Conservation (phyloP, 1,284 basidiomycete species). For the Cryptococcus amylolentus region DNA sequence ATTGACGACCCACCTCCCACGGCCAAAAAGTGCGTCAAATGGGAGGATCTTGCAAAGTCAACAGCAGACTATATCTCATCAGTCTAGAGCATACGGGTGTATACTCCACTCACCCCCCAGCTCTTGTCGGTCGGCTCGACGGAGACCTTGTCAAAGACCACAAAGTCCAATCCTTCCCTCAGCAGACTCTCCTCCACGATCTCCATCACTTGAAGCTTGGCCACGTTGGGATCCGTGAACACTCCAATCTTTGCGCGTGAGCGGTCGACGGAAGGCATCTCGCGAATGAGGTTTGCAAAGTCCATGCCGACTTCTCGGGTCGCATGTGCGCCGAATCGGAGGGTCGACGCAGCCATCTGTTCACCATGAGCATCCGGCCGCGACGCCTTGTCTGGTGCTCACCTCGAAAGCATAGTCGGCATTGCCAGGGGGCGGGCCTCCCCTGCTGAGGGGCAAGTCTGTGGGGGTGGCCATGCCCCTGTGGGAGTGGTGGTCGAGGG, state of each 20-base stretch:
- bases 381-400: constrained; percentile 16
- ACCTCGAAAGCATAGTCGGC: constrained; percentile 97
- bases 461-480: constrained; percentile 72
- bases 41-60: constrained; percentile 74
- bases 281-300: constrained; percentile 33
- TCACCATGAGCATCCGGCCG: too few species aligned
- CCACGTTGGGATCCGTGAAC: constrained; percentile 85
- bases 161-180: constrained; percentile 56
- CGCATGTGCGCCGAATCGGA: constrained; percentile 84
- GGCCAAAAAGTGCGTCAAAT: constrained; percentile 91
- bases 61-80: constrained; percentile 59
- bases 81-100: background rate
- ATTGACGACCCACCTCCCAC: constrained; percentile 95
- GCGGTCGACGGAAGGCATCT: constrained; percentile 28
- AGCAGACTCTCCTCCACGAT: constrained; percentile 52
- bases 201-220: constrained; percentile 76
- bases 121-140: constrained; percentile 85
- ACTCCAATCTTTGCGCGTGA: constrained; percentile 69
- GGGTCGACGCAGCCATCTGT: constrained; percentile 83
- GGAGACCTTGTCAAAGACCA: constrained; percentile 78
- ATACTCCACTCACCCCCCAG: constrained; percentile 38
- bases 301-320: constrained; percentile 76
- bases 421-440: constrained; percentile 51
- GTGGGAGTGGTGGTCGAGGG: constrained; percentile 23
- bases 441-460: constrained; percentile 52